A percentile compares a stretch with the other conserved stretches of the same genome.
phyloP scores from a whole-genome alignment of 1,139 yeast genomes.

The Saccharomycopsis hybrid region DNA sequence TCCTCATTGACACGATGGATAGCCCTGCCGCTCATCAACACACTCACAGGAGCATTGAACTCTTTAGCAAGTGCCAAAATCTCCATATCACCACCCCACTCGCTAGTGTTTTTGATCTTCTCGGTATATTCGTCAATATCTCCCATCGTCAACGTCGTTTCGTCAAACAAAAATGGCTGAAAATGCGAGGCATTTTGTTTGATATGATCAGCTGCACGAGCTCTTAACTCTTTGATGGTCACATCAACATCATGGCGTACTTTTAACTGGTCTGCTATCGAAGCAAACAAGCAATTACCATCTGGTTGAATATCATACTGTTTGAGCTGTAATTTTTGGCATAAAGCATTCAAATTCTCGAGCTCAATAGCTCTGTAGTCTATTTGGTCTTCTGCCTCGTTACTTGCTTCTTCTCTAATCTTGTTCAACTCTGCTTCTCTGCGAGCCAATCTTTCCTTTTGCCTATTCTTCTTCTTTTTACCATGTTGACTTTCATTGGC shows the following conservation, averaged over 20 bases:
- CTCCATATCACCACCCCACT: conserved; percentile 98
- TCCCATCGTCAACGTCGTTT: conserved; percentile 51
- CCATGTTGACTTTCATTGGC: too few relatives aligned
- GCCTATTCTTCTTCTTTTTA: conserved; percentile 61
- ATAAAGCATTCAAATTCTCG: conserved; percentile 50
- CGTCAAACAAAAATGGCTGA: conserved; percentile 78
- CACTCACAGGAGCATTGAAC: conserved; percentile 64
- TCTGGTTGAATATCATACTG: conserved; percentile 77
- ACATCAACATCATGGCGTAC: conserved; percentile 40
- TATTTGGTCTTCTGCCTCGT: conserved; percentile 61
- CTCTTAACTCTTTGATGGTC: conserved; percentile 51
- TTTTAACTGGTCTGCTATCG: conserved; percentile 70
- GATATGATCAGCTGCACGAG: conserved; percentile 62
- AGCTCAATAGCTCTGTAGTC: conserved; percentile 68
- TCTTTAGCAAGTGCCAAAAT: conserved; percentile 69
- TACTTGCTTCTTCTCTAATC: conserved; percentile 59
- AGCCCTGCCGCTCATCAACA: conserved; percentile 71
- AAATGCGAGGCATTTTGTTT: conserved; percentile 59
- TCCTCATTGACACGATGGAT: conserved; percentile 53
- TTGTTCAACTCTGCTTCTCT: conserved; percentile 64
- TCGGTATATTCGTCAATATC: conserved; percentile 66
- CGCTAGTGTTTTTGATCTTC: conserved; percentile 64
- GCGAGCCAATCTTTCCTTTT: conserved; percentile 73
- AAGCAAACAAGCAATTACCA: conserved; percentile 90
- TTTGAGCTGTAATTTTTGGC: conserved; percentile 40